Evolutionary conservation across 805 yeast species (phyloP), one percentile per base, ranked within the genome.

Genomic region (Grigorovia humatica): DNA sequence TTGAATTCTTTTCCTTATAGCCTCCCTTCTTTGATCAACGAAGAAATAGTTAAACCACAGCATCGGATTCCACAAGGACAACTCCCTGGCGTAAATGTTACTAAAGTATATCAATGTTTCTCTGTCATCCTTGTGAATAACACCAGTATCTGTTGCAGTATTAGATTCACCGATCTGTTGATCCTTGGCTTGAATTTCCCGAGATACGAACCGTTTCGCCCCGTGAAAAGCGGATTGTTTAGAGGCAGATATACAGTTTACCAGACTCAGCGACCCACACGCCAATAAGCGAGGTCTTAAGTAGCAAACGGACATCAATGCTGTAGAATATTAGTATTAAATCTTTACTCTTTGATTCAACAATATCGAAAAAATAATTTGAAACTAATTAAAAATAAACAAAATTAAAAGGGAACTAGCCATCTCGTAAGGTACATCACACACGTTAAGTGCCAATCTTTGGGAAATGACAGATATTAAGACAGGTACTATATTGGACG

Each of bases 81-180:
- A 61, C 1, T 74, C 68, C 38, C 75, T 59, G 0, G 83, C 81
- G 43, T 77, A 71, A 7, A 81, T 66, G 48, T 77, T 77, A 54
- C 79, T 84, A 57, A 79, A 81, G 58, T 78, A 82, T 11, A 82
- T 54, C 52, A 82, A 60, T 0, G 82, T 70, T 60, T 78, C 80
- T 55, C 74, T 64, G 43, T 70, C 71, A 6, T 74, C 68, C 56
- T 77, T 77, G 44, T 73, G 71, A 49, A 79, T 78, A 43, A 80
- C 77, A 62, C 84, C 85, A 0, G 84, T 79, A 42, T 72, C 78
- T 13, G 72, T 75, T 2, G 79, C 81, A 44, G 74, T 76, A 6
- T 71, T 77, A 2, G 74, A 74, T 51, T 80, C 86, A 49, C 83
- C 85, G 7, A 75, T 70, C 53, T 76, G 77, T 50, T 74, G 70